A percentile compares a stretch with the other conserved stretches of the same genome.
Conservation (phyloP, 305 asterid genomes). For the Fraxinus latifolia region DNA sequence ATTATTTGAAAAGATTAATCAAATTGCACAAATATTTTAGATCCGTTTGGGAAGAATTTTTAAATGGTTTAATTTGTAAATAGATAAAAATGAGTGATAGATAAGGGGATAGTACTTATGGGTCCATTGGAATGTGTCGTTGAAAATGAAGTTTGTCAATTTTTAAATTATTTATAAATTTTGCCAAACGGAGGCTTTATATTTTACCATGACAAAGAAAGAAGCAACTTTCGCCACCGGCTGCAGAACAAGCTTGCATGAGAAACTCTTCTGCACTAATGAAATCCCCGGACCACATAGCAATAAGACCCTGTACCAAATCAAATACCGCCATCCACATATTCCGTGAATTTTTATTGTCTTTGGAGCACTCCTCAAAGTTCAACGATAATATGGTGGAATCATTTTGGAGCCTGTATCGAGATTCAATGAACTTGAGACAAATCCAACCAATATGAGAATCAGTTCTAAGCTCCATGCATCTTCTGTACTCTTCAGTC, state of each 20-base stretch:
- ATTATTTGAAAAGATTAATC: neutral
- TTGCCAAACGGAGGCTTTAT: neutral
- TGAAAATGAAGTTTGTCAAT: too few relatives aligned
- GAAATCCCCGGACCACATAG: constrained; percentile 56
- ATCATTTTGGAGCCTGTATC: constrained; percentile 56
- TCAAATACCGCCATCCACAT: constrained; percentile 65
- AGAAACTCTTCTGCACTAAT: constrained; percentile 70
- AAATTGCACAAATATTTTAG: constrained; percentile 11
- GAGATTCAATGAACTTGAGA: constrained; percentile 68
- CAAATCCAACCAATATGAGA: constrained; percentile 81
- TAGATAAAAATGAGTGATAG: neutral
- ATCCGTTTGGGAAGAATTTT: neutral
- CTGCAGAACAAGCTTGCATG: constrained; percentile 67
- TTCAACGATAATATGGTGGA: constrained; percentile 38
- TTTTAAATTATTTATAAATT: too few relatives aligned
- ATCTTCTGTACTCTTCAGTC: constrained; percentile 53
- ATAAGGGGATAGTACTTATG: neutral
- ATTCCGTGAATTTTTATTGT: constrained; percentile 55
- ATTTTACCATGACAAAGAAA: constrained; percentile 79
- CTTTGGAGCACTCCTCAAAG: constrained; percentile 69
- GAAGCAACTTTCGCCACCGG: constrained; percentile 54
- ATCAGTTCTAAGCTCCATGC: constrained; percentile 75
- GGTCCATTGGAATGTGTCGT: neutral
- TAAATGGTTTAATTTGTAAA: neutral
- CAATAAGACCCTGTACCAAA: constrained; percentile 82